Conservation (phyloP, 441 rosid genomes). For the Bruguiera hainesii region DNA sequence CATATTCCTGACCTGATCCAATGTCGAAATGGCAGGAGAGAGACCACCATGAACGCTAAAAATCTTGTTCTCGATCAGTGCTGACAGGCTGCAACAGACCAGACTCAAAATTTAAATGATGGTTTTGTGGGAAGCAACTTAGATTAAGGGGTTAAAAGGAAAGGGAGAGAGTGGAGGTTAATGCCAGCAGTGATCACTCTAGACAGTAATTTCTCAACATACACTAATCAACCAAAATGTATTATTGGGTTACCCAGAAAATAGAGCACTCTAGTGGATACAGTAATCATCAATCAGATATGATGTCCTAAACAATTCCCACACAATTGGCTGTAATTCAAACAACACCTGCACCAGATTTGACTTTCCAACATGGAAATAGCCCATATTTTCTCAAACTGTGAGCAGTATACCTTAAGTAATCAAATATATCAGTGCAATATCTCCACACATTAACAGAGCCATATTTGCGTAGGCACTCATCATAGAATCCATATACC, state of each 20-base stretch:
- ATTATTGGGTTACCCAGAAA: neutral
- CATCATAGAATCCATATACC: slow-evolving; percentile 96
- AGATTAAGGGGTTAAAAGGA: neutral
- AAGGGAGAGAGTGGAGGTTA: too few species aligned
- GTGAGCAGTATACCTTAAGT: slow-evolving; percentile 57
- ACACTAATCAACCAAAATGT: neutral
- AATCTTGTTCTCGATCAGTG: slow-evolving; percentile 80
- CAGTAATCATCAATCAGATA: neutral
- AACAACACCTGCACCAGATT: slow-evolving; percentile 4
- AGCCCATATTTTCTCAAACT: slow-evolving; percentile 7
- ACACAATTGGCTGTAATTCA: slow-evolving; percentile 7
- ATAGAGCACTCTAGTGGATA: neutral
- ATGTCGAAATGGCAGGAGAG: slow-evolving; percentile 69
- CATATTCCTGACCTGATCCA: slow-evolving; percentile 72
- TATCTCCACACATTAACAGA: slow-evolving; percentile 96
- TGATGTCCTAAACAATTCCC: neutral
- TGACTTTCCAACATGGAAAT: slow-evolving; percentile 13
- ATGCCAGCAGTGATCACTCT: neutral
- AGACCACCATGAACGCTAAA: slow-evolving; percentile 96
- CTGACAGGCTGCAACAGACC: slow-evolving; percentile 61
- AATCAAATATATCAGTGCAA: slow-evolving; percentile 95
- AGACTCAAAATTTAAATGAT: slow-evolving; percentile 14
- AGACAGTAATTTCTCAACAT: neutral
- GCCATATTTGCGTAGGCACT: slow-evolving; percentile 88
- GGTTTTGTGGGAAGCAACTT: slow-evolving; percentile 1